Evolutionary conservation across 2,329 filamentous ascomycete genomes (phyloP).

Genomic region (Rhytidhysteron rufulum): DNA sequence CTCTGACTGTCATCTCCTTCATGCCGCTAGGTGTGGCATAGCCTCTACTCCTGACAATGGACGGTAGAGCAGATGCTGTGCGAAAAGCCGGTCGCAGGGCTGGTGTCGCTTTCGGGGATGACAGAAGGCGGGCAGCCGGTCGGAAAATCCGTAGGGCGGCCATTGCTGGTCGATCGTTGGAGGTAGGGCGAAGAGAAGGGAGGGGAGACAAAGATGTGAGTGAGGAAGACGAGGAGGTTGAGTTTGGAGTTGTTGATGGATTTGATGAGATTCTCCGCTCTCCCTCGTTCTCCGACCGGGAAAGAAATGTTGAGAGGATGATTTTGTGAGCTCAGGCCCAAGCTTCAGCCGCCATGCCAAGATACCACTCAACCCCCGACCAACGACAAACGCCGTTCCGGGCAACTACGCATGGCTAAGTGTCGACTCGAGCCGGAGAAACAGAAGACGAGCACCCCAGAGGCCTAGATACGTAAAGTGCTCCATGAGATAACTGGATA

Average conservation of each 20-base stretch:
- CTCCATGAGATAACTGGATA: no score
- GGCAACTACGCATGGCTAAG: no score
- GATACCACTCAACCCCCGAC: no score
- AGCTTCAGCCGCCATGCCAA: no score
- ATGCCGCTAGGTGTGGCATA: constrained; percentile 59
- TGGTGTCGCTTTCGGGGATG: constrained; percentile 51
- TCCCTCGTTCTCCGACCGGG: constrained; percentile 1
- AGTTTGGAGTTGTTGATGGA: constrained; percentile 20
- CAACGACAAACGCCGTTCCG: no score
- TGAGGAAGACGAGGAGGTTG: constrained; percentile 18
- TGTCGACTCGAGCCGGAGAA: no score
- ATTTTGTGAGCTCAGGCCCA: no score
- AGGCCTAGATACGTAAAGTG: no score
- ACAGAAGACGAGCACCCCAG: no score
- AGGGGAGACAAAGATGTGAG: constrained; percentile 14
- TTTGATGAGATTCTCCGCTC: constrained; percentile 8
- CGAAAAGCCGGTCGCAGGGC: constrained; percentile 52
- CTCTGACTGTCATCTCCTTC: constrained; percentile 95
- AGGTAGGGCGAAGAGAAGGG: constrained; percentile 14
- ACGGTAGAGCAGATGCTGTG: constrained; percentile 43
- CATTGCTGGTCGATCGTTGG: constrained; percentile 39
- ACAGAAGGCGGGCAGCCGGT: constrained; percentile 60
- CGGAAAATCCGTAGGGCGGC: constrained; percentile 60
- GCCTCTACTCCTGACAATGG: constrained; percentile 46
- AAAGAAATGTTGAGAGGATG: no score